Conservation (phyloP, 108 stramenopile species). For the Seminavis robusta region DNA sequence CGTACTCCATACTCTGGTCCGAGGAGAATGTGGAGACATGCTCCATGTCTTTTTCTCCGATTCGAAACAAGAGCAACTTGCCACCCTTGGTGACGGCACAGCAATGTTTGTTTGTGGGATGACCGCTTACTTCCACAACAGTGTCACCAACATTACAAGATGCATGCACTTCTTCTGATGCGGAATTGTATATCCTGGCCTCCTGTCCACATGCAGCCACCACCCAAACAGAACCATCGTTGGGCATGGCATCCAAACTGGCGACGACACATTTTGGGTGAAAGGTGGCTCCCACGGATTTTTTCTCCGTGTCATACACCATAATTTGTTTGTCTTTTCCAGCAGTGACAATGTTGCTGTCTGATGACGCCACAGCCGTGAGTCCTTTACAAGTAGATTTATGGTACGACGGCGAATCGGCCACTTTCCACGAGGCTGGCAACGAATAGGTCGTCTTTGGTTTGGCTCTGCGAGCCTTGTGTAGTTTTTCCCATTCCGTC, state of each 20-base stretch:
- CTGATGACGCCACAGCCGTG: constrained; percentile 9
- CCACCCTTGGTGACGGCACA: constrained; percentile 27
- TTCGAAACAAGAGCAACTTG: constrained; percentile 17
- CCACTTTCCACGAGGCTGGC: constrained; percentile 34
- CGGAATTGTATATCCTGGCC: constrained; percentile 5
- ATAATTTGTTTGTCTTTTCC: constrained; percentile 72
- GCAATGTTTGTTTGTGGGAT: constrained; percentile 50
- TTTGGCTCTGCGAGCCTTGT: constrained; percentile 40
- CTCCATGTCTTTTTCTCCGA: constrained; percentile 19
- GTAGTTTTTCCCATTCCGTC: constrained; percentile 48
- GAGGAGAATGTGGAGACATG: constrained; percentile 8
- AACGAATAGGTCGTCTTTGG: constrained; percentile 28
- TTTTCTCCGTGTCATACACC: constrained; percentile 47
- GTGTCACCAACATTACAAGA: constrained; percentile 3
- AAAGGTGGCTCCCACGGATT: constrained; percentile 45
- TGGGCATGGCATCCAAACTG: no score
- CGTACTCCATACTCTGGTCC: constrained; percentile 19
- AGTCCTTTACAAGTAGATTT: constrained; percentile 55
- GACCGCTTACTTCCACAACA: constrained; percentile 34
- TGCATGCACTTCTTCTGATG: constrained; percentile 1
- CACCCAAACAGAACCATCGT: no score
- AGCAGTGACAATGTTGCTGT: constrained; percentile 43
- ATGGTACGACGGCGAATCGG: constrained; percentile 33
- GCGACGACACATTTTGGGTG: no score
- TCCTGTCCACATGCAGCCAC: no score